Evolutionary conservation across 129 eudicot genomes (phyloP).

Genomic region (Cynara cardunculus): DNA sequence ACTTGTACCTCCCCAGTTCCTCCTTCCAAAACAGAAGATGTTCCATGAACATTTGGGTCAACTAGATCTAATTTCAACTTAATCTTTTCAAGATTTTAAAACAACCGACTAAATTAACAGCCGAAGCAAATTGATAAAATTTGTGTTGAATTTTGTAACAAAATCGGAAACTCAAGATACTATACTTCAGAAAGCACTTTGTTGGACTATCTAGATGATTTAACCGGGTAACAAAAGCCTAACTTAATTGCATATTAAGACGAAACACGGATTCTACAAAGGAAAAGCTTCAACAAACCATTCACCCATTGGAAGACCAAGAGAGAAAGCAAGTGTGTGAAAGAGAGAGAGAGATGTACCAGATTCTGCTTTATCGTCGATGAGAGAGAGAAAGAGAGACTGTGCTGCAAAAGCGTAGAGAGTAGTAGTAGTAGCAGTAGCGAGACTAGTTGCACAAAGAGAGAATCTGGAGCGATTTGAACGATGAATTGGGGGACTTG

Average conservation of each 20-base stretch:
- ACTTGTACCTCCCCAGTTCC: neutral
- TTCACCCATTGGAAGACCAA: neutral
- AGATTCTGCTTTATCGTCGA: constrained; percentile 8
- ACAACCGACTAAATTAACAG: neutral
- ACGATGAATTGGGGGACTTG: neutral
- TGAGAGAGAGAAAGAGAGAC: neutral
- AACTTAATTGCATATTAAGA: neutral
- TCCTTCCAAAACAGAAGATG: neutral
- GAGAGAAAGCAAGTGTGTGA: constrained; percentile 5
- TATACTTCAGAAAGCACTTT: constrained; percentile 2
- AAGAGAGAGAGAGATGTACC: constrained; percentile 20
- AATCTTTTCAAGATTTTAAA: neutral
- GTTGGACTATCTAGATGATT: neutral
- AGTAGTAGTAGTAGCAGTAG: too few relatives aligned
- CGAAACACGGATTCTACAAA: neutral
- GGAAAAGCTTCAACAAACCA: neutral
- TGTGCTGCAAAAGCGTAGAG: neutral
- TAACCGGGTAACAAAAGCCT: neutral
- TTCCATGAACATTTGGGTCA: neutral
- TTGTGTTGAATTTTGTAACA: neutral
- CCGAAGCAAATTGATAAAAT: neutral
- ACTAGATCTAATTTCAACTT: neutral
- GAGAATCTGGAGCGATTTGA: constrained; percentile 1
- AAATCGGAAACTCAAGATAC: neutral
- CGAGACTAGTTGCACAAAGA: neutral